Evolutionary conservation across 1,139 yeast species (phyloP).

Genomic region (Geotrichum bryndzae): DNA sequence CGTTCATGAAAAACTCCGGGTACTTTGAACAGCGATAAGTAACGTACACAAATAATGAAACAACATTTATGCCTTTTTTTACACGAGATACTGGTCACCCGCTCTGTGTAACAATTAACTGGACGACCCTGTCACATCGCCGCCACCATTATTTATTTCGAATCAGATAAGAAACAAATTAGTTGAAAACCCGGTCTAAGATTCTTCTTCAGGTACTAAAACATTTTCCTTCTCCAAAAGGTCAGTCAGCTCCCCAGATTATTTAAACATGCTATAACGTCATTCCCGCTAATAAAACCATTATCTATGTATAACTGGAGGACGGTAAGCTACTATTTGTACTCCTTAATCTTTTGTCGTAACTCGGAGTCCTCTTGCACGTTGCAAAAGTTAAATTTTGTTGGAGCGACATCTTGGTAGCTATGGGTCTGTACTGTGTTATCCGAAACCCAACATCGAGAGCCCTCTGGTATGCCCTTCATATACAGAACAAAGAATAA

Average conservation of each 20-base stretch:
- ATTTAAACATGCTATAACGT: too few relatives aligned
- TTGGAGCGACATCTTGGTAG: not conserved
- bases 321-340: not conserved
- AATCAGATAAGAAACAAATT: too few relatives aligned
- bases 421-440: not conserved
- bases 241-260: not conserved
- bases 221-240: not conserved
- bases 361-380: not conserved
- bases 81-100: not conserved
- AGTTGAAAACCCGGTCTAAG: not conserved
- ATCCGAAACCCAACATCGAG: not conserved
- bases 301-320: not conserved
- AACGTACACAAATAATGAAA: not conserved
- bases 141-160: not conserved
- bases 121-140: not conserved
- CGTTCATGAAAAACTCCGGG: constrained; percentile 63
- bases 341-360: too few relatives aligned
- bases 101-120: not conserved
- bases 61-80: not conserved
- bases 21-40: constrained; percentile 49
- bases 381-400: not conserved
- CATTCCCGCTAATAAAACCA: not conserved
- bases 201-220: not conserved
- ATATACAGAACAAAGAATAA: too few relatives aligned
- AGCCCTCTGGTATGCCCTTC: too few relatives aligned